phyloP scores from a whole-genome alignment of 1,139 yeast genomes.

The Geotrichum bryndzae region DNA sequence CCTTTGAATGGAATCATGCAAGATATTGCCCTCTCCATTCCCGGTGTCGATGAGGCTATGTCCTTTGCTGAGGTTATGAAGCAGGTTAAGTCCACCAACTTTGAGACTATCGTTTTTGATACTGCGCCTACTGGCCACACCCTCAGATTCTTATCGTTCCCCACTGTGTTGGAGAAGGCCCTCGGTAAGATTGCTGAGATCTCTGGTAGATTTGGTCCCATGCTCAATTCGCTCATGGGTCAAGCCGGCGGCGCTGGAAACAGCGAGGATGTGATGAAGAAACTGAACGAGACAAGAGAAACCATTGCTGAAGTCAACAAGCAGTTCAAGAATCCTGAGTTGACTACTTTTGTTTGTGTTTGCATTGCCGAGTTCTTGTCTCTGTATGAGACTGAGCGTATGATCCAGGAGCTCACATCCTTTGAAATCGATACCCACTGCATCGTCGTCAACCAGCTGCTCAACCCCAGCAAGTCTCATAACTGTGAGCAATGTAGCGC shows the following conservation, averaged over 20 bases:
- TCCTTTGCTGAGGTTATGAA: constrained; percentile 97
- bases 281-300: constrained; percentile 75
- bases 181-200: constrained; percentile 81
- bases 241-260: constrained; percentile 43
- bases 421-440: constrained; percentile 95
- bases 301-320: constrained; percentile 84
- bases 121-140: constrained; percentile 99
- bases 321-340: constrained; percentile 92
- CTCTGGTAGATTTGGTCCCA: constrained; percentile 83
- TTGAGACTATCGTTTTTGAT: constrained; percentile 88
- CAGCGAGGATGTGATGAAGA: constrained; percentile 72
- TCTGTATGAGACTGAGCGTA: constrained; percentile 91
- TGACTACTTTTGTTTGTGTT: constrained; percentile 94
- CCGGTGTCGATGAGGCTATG: constrained; percentile 96
- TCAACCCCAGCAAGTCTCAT: constrained; percentile 61
- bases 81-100: constrained; percentile 82
- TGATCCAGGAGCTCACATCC: constrained; percentile 91
- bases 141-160: constrained; percentile 85
- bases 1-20: constrained; percentile 54
- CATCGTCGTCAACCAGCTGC: constrained; percentile 86
- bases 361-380: constrained; percentile 96
- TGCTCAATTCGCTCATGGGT: constrained; percentile 72
- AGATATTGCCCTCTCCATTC: constrained; percentile 90
- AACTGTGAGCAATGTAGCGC: constrained; percentile 85
- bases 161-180: constrained; percentile 82